Evolutionary conservation across 2,329 filamentous ascomycete species (phyloP).

Genomic region (Verticillium tricorpus): DNA sequence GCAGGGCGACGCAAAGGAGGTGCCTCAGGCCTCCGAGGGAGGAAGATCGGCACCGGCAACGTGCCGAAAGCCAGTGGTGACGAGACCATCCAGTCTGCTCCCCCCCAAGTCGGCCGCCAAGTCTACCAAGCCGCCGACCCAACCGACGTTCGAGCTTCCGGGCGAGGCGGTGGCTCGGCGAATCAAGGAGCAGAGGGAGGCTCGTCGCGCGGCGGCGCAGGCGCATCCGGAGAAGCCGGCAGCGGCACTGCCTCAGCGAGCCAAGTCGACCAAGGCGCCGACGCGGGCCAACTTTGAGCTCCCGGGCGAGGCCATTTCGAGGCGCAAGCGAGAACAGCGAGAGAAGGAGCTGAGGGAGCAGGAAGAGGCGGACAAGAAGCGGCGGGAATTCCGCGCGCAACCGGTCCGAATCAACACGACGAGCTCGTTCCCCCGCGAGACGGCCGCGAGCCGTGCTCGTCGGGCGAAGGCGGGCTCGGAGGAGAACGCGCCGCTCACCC

Average conservation of each 20-base stretch:
- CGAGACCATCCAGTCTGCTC: constrained; percentile 35
- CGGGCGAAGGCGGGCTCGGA: constrained; percentile 34
- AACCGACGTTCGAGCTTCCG: constrained; percentile 56
- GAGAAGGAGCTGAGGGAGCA: constrained; percentile 51
- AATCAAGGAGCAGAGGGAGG: constrained; percentile 55
- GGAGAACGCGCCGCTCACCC: neutral
- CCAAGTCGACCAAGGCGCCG: constrained; percentile 46
- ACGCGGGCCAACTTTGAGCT: constrained; percentile 57
- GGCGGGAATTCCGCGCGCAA: constrained; percentile 60
- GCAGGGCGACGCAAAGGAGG: constrained; percentile 11
- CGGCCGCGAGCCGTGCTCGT: constrained; percentile 51
- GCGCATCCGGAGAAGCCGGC: constrained; percentile 8
- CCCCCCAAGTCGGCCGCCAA: constrained; percentile 43
- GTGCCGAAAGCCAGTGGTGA: constrained; percentile 17
- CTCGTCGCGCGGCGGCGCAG: constrained; percentile 39
- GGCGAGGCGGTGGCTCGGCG: constrained; percentile 56
- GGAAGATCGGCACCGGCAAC: constrained; percentile 17
- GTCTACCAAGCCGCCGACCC: constrained; percentile 50
- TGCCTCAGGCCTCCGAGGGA: constrained; percentile 12
- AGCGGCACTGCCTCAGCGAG: constrained; percentile 33
- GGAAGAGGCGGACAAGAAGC: constrained; percentile 56
- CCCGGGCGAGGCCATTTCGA: constrained; percentile 56
- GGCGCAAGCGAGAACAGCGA: constrained; percentile 50
- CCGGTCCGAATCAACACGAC: constrained; percentile 44
- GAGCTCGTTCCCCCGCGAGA: constrained; percentile 47